Base-by-base conservation (phyloP, 1,284 basidiomycete genomes). In the Hortiboletus rubellus region DNA sequence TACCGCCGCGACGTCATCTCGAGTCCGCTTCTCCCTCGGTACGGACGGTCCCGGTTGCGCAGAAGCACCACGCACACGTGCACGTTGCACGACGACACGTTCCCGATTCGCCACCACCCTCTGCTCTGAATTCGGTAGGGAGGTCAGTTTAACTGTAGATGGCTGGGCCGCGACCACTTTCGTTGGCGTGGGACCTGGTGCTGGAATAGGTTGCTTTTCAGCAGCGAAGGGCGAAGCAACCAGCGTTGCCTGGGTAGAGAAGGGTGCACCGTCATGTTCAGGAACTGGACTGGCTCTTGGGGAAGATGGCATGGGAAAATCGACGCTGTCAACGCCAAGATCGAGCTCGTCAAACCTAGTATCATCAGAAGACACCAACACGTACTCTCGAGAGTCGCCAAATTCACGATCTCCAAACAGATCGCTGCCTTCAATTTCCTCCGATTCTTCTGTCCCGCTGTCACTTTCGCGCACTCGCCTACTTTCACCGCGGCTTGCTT, bases 201-300 rank as follows among this genome's bases (percentile, higher is more conserved):
- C 44, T 5, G 22, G 5, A 4, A 24, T 3, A 15, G 4, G 37
- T 12, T 52, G 36, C 38, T 57, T 67, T 7, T 46, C 51, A 12
- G 48, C 38, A 34, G 22, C 9, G 4, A 12, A 46, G 41, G 70
- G 60, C 17, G 70, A 66, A 2, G 61, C 58, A 2, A 71, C 46
- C 34, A 73, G 30, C 0, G 72, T 71, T 38, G 57, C 56, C 36
- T 72, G 63, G 12, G 71, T 70, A 46, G 63, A 57, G 8, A 31
- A 51, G 1, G 55, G 57, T 17, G 54, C 55, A 27, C 15, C 60
- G 2, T 58, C 50, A 5, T 22, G 46, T 7, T 54, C 57, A 27
- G 37, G 50, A 41, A 36, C 30, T 2, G 54, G 43, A 14, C 46
- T 33, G 14, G 45, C n/a, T 24, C 34, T 17, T 0, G 59, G 59